Base-by-base conservation (phyloP, 768 basidiomycete genomes). In the Suillus brevipes region DNA sequence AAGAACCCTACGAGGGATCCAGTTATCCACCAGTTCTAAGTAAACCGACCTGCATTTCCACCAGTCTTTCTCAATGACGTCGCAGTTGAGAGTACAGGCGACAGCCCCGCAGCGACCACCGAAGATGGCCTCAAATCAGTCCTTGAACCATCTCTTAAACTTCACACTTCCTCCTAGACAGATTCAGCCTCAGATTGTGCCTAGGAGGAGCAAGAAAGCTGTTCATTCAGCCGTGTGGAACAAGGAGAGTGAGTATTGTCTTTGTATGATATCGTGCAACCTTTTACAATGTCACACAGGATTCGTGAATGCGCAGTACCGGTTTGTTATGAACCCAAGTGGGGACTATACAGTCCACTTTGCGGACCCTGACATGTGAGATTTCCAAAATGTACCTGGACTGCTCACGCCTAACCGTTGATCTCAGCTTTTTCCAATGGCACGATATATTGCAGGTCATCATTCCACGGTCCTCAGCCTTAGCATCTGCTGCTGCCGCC, bases 311-410 rank as follows among this genome's bases (percentile, higher is more conserved):
- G 95, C 96, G 10, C 94, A 96, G 74, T 97, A 96, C 79, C 86
- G 95, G 65, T 99, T 98, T 76, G 86, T 99, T 49, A 90, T 98
- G 89, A 93, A 94, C 71, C 97, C 97, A 2, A 87, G 83, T 47
- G 92, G 93, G n/a, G 84, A 88, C 69, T 96, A 97, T 74, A 94
- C 95, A 20, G 96, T 92, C 7, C 95, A 97, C 77, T 96, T 98
- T 74, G 95, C 94, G 49, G 96, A 98, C 77, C 95, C 97, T 40
- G 97, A 99, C 78, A 96, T 99, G 91, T 92, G 77, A 72, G 92
- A 82, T 67, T 56, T 60, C 60, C 40, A 65, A 65, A 38, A 49
- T 49, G 59, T 40, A 65, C 53, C 66, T 55, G 61, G 8, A 9
- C 55, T 14, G 23, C n/a, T 57, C 13, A 50, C 25, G n/a, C 34